Percentiles rank a stretch among this genome's conserved stretches.
phyloP scores from a whole-genome alignment of 352 stramenopile genomes.

The Globisporangium middletonii region DNA sequence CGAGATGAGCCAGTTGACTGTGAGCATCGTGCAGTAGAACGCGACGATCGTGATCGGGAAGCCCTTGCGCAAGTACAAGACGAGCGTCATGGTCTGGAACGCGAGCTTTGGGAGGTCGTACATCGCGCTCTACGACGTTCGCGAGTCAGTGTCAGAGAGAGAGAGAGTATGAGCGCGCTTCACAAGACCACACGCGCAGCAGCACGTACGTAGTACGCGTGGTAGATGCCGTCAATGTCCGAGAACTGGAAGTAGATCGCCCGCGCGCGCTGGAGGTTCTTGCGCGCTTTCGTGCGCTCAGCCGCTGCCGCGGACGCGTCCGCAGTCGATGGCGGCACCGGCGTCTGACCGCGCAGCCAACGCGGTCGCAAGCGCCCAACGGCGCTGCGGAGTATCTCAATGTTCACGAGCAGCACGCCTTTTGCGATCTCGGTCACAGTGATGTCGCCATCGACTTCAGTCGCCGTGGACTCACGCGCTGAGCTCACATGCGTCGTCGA shows the following conservation, averaged over 20 bases:
- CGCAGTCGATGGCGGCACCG: background rate
- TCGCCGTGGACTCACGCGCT: background rate
- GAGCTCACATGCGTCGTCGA: background rate
- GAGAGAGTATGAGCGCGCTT: too few species aligned
- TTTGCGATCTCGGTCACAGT: conserved; percentile 12
- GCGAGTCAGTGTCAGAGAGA: too few species aligned
- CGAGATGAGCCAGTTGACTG: conserved; percentile 40
- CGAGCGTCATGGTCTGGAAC: conserved; percentile 39
- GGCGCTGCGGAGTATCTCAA: conserved; percentile 3
- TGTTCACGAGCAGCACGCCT: conserved; percentile 8
- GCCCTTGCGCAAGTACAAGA: conserved; percentile 34
- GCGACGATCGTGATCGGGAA: conserved; percentile 33
- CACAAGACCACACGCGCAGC: too few species aligned
- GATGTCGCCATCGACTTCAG: conserved; percentile 10
- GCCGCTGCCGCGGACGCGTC: background rate
- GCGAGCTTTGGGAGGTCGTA: conserved; percentile 43
- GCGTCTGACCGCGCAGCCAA: background rate
- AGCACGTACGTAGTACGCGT: conserved; percentile 17
- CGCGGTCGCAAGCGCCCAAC: background rate
- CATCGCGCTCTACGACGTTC: conserved; percentile 24
- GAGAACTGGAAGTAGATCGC: conserved; percentile 15
- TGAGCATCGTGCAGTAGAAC: conserved; percentile 31
- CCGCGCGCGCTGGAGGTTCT: conserved; percentile 7
- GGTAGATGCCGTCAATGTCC: conserved; percentile 14
- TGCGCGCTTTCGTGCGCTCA: conserved; percentile 1